Conservation (phyloP, 1,284 basidiomycete species). For the Wallemia mellicola region DNA sequence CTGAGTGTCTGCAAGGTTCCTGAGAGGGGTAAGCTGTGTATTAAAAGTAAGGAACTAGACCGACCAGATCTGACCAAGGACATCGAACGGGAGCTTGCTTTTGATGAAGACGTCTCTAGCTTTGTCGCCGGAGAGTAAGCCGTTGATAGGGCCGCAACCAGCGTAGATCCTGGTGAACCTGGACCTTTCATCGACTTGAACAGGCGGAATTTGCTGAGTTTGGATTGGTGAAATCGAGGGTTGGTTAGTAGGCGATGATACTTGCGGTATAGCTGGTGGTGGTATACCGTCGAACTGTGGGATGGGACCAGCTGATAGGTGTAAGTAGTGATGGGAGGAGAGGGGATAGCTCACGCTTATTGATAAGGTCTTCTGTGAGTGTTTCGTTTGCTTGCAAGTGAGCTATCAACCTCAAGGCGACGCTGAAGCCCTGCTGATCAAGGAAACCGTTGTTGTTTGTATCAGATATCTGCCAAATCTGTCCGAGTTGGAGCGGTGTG, state of each 20-base stretch:
- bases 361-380: conserved; percentile 28
- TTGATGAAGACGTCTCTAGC: conserved; percentile 78
- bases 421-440: conserved; percentile 50
- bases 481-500: conserved; percentile 43
- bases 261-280: conserved; percentile 13
- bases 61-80: conserved; percentile 77
- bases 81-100: conserved; percentile 64
- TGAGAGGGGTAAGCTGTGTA: conserved; percentile 13
- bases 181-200: conserved; percentile 44
- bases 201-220: conserved; percentile 30
- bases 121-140: conserved; percentile 54
- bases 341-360: conserved; percentile 22
- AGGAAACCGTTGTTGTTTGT: conserved; percentile 75
- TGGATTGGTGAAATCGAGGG: conserved; percentile 20
- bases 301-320: conserved; percentile 40
- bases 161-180: conserved; percentile 58
- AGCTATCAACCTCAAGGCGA: conserved; percentile 64
- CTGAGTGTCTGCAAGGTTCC: conserved; percentile 82
- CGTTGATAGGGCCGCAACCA: conserved; percentile 37
- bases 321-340: too few species aligned
- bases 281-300: conserved; percentile 45
- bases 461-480: conserved; percentile 83
- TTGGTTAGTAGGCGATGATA: conserved; percentile 1
- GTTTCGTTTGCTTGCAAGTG: conserved; percentile 68
- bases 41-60: conserved; percentile 8